Percentiles rank a stretch among this genome's conserved stretches.
Conservation (phyloP, 768 basidiomycete species). For the Leccinum rimulosum region DNA sequence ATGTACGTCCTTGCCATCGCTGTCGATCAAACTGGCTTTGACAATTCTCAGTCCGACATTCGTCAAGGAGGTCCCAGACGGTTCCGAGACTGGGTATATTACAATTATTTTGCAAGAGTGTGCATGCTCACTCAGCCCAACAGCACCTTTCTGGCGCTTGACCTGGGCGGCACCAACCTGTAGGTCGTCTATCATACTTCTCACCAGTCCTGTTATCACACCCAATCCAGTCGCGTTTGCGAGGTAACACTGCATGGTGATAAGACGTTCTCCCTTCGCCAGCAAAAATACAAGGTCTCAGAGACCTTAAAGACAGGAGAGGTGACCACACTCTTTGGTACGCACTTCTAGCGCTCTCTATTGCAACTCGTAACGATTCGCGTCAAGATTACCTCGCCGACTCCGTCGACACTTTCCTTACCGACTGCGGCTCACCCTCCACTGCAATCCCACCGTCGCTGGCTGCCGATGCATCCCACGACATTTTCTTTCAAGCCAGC, state of each 20-base stretch:
- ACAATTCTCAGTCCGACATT: slow-evolving; percentile 71
- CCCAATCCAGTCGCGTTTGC: slow-evolving; percentile 75
- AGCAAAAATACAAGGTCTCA: slow-evolving; percentile 97
- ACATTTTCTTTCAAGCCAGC: slow-evolving; percentile 10
- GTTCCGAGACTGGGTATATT: slow-evolving; percentile 86
- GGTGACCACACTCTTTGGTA: slow-evolving; percentile 83
- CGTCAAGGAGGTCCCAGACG: slow-evolving; percentile 93
- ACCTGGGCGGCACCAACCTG: slow-evolving; percentile 98
- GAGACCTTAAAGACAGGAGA: slow-evolving; percentile 92
- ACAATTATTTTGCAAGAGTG: neutral
- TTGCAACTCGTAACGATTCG: slow-evolving; percentile 10
- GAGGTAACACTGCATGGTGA: slow-evolving; percentile 90
- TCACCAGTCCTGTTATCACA: neutral
- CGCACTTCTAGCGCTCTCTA: slow-evolving; percentile 12
- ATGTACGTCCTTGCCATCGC: slow-evolving; percentile 50
- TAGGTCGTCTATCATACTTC: slow-evolving; percentile 39
- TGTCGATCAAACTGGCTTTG: neutral
- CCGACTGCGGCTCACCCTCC: slow-evolving; percentile 38
- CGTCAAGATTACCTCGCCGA: slow-evolving; percentile 91
- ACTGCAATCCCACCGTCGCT: slow-evolving; percentile 27
- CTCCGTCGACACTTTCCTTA: slow-evolving; percentile 93
- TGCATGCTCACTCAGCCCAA: slow-evolving; percentile 9
- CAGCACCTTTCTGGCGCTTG: slow-evolving; percentile 93
- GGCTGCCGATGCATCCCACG: slow-evolving; percentile 14
- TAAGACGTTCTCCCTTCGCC: slow-evolving; percentile 83